A percentile compares a stretch with the other conserved stretches of the same genome.
phyloP scores from a whole-genome alignment of 179 eudicot species.

The Nepenthes alata region DNA sequence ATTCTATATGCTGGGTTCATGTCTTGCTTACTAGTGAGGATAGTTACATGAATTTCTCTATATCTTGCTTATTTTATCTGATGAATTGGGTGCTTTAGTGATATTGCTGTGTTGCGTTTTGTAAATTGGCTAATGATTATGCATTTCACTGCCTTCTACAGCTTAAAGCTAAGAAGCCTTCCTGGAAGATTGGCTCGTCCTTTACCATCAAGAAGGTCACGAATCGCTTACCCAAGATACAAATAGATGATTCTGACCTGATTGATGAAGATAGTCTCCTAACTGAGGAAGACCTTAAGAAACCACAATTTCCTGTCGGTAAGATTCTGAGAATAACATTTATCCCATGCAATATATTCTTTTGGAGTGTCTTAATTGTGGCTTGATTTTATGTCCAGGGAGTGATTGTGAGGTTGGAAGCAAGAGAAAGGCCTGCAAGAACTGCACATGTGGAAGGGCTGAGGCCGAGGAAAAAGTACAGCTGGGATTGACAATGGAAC shows the following conservation, averaged over 20 bases:
- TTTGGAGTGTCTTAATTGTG: constrained; percentile 6
- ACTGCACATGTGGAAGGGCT: constrained; percentile 90
- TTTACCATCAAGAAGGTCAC: constrained; percentile 50
- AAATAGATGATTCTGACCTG: constrained; percentile 70
- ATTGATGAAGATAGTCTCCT: constrained; percentile 92
- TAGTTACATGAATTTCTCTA: too few species aligned
- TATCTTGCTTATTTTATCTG: too few species aligned
- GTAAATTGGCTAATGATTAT: background rate
- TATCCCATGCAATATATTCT: background rate
- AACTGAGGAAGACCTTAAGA: constrained; percentile 82
- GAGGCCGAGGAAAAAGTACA: constrained; percentile 80
- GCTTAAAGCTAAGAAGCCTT: constrained; percentile 58
- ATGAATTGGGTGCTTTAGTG: background rate
- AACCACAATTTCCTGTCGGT: constrained; percentile 64
- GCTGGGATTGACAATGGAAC: constrained; percentile 66
- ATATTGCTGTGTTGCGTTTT: constrained; percentile 1
- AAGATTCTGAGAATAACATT: constrained; percentile 5
- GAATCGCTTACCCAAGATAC: constrained; percentile 53
- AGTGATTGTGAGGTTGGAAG: constrained; percentile 90
- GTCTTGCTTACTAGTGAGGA: too few species aligned
- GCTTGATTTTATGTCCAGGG: constrained; percentile 18
- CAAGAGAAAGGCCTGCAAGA: constrained; percentile 89
- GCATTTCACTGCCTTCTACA: constrained; percentile 3
- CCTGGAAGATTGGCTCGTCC: constrained; percentile 88
- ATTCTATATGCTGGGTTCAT: too few species aligned